Evolutionary conservation across 768 basidiomycete species (phyloP).

Genomic region (Hypholoma sublateritium): DNA sequence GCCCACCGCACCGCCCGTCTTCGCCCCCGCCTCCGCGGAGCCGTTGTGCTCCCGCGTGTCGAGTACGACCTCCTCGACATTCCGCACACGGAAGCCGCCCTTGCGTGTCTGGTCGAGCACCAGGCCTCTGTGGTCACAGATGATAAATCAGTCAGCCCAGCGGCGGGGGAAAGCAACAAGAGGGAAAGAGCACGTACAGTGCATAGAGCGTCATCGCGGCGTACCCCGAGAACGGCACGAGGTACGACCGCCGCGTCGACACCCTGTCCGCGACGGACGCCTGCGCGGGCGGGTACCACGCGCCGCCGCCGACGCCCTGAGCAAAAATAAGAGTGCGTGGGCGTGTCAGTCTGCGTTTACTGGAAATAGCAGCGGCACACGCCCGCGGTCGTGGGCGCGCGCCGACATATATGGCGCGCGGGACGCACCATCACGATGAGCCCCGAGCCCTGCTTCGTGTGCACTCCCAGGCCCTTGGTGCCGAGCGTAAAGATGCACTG

Average conservation of each 20-base stretch:
- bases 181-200: slow-evolving; percentile 36
- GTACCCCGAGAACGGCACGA: slow-evolving; percentile 61
- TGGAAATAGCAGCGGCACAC: no score
- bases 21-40: no score
- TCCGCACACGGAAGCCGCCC: slow-evolving; percentile 49
- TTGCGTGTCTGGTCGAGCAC: slow-evolving; percentile 50
- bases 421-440: slow-evolving; percentile 57
- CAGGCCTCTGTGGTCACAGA: slow-evolving; percentile 40
- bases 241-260: slow-evolving; percentile 54
- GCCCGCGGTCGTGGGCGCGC: no score
- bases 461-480: slow-evolving; percentile 60
- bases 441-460: slow-evolving; percentile 63
- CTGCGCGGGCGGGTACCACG: slow-evolving; percentile 69
- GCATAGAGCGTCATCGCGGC: slow-evolving; percentile 58
- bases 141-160: background rate
- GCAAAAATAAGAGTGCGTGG: no score
- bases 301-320: slow-evolving; percentile 59
- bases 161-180: background rate
- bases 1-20: background rate
- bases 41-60: background rate
- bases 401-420: slow-evolving; percentile 10
- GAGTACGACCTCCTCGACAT: slow-evolving; percentile 38
- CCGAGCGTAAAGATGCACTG: slow-evolving; percentile 64
- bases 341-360: no score
- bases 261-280: slow-evolving; percentile 51